phyloP scores from a whole-genome alignment of 2,329 filamentous ascomycete genomes.

The Pseudogymnoascus verrucosus region DNA sequence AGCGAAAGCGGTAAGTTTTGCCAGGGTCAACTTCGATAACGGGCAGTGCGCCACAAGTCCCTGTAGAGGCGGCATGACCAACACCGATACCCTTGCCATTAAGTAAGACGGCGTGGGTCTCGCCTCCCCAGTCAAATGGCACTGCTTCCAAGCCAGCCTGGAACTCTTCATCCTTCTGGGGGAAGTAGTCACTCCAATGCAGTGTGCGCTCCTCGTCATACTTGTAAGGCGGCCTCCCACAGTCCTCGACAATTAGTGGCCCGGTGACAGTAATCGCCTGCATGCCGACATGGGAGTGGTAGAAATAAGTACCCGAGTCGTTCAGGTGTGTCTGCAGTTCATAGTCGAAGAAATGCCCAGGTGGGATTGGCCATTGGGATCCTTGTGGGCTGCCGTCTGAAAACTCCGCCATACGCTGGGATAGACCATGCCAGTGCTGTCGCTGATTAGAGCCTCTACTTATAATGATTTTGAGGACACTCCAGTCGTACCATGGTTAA shows the following conservation, averaged over 20 bases:
- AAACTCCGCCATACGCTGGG: slow-evolving; percentile 37
- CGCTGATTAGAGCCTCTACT: neutral
- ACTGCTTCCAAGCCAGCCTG: slow-evolving; percentile 39
- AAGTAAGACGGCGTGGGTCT: slow-evolving; percentile 47
- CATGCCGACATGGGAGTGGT: slow-evolving; percentile 45
- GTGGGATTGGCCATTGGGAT: slow-evolving; percentile 44
- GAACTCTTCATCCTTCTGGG: slow-evolving; percentile 43
- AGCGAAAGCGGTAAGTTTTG: too few species aligned
- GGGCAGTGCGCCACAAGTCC: too few species aligned
- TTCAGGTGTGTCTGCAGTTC: slow-evolving; percentile 35
- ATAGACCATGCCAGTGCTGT: slow-evolving; percentile 46
- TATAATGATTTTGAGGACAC: too few species aligned
- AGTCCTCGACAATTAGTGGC: slow-evolving; percentile 36
- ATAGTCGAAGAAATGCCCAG: slow-evolving; percentile 44
- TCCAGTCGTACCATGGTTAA: slow-evolving; percentile 35
- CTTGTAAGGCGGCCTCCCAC: slow-evolving; percentile 37
- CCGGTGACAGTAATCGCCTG: slow-evolving; percentile 39
- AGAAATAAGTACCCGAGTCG: slow-evolving; percentile 43
- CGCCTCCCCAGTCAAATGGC: slow-evolving; percentile 51
- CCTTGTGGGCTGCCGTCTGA: slow-evolving; percentile 41
- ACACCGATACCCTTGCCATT: slow-evolving; percentile 47
- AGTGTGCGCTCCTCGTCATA: slow-evolving; percentile 56
- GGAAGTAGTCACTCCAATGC: slow-evolving; percentile 49
- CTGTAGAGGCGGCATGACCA: slow-evolving; percentile 46
- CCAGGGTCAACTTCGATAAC: too few species aligned